Evolutionary conservation across 345 rosid species (phyloP).

Genomic region (Citrus reticulata): DNA sequence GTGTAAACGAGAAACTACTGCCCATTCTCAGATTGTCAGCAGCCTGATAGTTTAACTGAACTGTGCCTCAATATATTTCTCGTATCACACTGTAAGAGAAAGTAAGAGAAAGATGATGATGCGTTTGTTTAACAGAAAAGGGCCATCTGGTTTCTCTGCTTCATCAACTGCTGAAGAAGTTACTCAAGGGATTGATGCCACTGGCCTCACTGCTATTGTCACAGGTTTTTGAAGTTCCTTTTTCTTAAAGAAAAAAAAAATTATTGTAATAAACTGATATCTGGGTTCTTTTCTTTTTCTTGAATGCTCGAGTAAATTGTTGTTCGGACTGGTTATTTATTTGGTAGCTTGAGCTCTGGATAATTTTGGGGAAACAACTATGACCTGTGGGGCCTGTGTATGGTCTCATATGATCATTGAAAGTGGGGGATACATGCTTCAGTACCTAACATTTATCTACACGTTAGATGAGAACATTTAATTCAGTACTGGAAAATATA

Average conservation of each 20-base stretch:
- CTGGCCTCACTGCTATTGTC: slow-evolving; percentile 75
- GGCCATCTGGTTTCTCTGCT: too few species aligned
- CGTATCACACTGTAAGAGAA: slow-evolving; percentile 24
- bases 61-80: too few species aligned
- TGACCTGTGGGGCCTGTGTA: not conserved
- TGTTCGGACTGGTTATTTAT: not conserved
- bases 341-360: not conserved
- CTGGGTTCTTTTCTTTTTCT: not conserved
- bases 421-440: not conserved
- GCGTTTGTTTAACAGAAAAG: too few species aligned
- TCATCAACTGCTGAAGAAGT: too few species aligned
- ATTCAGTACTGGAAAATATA: not conserved
- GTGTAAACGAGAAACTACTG: too few species aligned
- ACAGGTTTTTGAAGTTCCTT: slow-evolving; percentile 41
- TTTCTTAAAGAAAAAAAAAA: not conserved
- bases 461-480: not conserved
- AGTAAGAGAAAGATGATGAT: too few species aligned
- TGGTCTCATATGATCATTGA: not conserved
- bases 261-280: too few species aligned
- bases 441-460: not conserved
- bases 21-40: too few species aligned
- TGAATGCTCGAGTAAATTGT: not conserved
- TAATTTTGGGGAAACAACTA: not conserved
- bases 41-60: too few species aligned
- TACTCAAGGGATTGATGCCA: slow-evolving; percentile 49